These are phyloP conservation scores for Parmales sp. DNA, from an alignment of 108 stramenopile species.

Conservation along the genomic window DNA sequence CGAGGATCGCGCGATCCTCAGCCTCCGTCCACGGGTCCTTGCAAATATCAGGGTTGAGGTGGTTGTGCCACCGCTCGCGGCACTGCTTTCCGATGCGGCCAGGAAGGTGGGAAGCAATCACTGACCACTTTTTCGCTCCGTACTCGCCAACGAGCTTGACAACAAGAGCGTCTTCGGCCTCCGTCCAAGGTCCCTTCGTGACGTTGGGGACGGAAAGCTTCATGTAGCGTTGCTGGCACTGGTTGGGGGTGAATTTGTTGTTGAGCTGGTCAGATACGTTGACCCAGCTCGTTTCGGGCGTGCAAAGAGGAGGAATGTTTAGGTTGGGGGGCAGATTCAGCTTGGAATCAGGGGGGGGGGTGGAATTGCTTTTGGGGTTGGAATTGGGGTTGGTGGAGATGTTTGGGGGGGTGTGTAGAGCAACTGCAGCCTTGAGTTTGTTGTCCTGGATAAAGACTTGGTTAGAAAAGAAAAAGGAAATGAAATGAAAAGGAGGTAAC, in stretches of 20 bases:
- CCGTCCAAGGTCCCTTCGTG: constrained; percentile 67
- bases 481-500: no score
- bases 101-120: constrained; percentile 55
- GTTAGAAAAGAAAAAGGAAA: no score
- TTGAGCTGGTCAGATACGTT: background rate
- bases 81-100: constrained; percentile 97
- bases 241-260: background rate
- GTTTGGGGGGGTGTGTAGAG: no score
- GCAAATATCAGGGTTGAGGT: constrained; percentile 84
- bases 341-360: no score
- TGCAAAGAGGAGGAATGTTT: no score
- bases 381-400: no score
- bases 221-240: background rate
- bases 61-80: constrained; percentile 98
- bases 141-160: constrained; percentile 50
- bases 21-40: constrained; percentile 75
- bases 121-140: constrained; percentile 71
- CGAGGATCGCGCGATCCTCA: constrained; percentile 76
- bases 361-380: no score
- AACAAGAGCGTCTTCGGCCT: constrained; percentile 74
- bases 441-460: no score
- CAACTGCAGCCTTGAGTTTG: no score
- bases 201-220: constrained; percentile 33
- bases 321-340: no score
- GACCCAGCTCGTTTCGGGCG: background rate